A percentile compares a stretch with the other conserved stretches of the same genome.
These are phyloP conservation scores for Cordyceps sp. DNA, from an alignment of 2,329 filamentous ascomycete genomes.

Conservation along the genomic window DNA sequence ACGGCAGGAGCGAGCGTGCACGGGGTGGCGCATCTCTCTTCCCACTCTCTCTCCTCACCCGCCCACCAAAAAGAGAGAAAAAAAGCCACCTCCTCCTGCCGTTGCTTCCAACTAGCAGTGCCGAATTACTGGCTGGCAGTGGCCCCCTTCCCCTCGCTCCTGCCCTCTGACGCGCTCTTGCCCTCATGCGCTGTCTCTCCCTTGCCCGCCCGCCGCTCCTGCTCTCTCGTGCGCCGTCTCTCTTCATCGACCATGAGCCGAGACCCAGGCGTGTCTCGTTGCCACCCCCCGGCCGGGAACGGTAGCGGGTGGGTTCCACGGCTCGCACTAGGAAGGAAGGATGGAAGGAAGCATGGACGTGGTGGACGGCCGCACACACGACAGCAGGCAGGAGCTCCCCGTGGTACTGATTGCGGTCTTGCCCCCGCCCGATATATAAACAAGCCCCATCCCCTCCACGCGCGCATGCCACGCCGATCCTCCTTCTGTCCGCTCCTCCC, in stretches of 20 bases:
- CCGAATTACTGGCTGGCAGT: no score
- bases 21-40: no score
- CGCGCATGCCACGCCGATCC: constrained; percentile 26
- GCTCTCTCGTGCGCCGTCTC: background rate
- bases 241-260: background rate
- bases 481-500: constrained; percentile 17
- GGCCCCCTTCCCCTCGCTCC: no score
- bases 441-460: constrained; percentile 33
- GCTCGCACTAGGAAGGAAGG: constrained; percentile 1
- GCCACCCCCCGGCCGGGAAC: constrained; percentile 1
- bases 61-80: no score
- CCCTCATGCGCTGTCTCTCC: no score
- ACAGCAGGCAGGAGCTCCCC: constrained; percentile 3
- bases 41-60: no score
- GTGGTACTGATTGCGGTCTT: constrained; percentile 37
- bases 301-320: constrained; percentile 2
- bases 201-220: no score
- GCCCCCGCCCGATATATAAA: constrained; percentile 45
- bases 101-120: no score
- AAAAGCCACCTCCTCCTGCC: no score
- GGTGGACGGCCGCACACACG: constrained; percentile 1
- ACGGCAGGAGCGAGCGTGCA: no score
- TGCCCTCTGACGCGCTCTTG: no score
- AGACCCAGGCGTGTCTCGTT: background rate
- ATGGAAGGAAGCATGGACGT: background rate